Conservation (phyloP, 495 filamentous ascomycete genomes). For the Penicillium silybi region DNA sequence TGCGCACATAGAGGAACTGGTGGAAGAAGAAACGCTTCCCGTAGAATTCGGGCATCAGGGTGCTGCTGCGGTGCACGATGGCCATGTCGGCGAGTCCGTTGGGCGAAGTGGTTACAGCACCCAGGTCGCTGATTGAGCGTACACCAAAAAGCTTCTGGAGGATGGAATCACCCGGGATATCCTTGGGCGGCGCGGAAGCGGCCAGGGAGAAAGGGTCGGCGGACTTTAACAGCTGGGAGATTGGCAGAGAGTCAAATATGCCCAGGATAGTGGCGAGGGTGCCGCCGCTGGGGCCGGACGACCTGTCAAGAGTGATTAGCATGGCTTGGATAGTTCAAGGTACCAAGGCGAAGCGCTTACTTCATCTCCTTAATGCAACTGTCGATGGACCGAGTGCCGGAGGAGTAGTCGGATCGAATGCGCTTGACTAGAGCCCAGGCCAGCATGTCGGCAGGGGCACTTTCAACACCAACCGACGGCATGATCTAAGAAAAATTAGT, state of each 20-base stretch:
- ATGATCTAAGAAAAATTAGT: constrained; percentile 59
- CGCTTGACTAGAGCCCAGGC: constrained; percentile 64
- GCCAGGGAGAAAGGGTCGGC: constrained; percentile 62
- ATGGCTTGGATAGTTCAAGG: not conserved
- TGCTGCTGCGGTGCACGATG: constrained; percentile 74
- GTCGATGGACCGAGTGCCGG: constrained; percentile 55
- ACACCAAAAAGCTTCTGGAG: constrained; percentile 55
- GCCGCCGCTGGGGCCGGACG: constrained; percentile 65
- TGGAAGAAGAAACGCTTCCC: constrained; percentile 69
- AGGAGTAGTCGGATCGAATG: constrained; percentile 56
- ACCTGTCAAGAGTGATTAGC: constrained; percentile 18
- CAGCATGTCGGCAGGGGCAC: constrained; percentile 76
- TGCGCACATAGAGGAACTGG: constrained; percentile 63
- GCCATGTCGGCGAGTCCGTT: constrained; percentile 57
- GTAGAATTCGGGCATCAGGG: constrained; percentile 63
- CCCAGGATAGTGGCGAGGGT: constrained; percentile 63
- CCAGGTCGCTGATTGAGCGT: constrained; percentile 59
- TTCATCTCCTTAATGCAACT: constrained; percentile 60
- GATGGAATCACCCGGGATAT: constrained; percentile 29
- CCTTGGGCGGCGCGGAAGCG: constrained; percentile 49
- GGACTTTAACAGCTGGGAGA: constrained; percentile 52
- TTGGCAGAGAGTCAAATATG: constrained; percentile 58
- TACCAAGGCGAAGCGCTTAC: constrained; percentile 29
- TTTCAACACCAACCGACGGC: constrained; percentile 81
- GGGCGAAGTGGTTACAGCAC: constrained; percentile 60